Base-by-base conservation (phyloP, 805 yeast species). In the Zygoascus ofunaensis region DNA sequence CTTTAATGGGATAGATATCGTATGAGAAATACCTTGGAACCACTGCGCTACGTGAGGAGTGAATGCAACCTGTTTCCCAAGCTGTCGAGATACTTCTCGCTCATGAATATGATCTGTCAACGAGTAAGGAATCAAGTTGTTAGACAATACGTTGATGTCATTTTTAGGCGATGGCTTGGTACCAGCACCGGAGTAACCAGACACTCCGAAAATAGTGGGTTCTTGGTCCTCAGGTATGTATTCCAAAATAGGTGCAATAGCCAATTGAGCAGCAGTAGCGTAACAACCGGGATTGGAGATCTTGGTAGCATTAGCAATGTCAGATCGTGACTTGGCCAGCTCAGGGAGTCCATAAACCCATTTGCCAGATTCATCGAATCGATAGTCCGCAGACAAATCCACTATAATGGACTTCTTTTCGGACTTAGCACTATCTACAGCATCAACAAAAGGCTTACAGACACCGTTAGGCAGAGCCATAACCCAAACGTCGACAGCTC, bases 381-480 rank as follows among this genome's bases (percentile, higher is more conserved):
- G 75, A 70, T 82, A 90, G 64, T 92, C 99, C 14, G 99, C 98
- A 26, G 95, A 83, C 47, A 92, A 71, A 61, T 92, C 99, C 50
- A 92, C 73, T 47, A 92, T 87, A 58, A 84, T 85, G 28, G 94
- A 82, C 41, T 73, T 69, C 39, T 82, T 77, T 44, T 87, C 92
- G 60, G 51, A 41, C 10, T 48, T 47, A 8, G 55, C 60, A 17
- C 54, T 45, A 30, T 63, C 62, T 28, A 69, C 60, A 8, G 73
- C 70, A 34, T 64, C 65, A 4, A 69, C 73, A 54, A 69, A 68
- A n/a, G 73, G 73, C 59, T 63, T 61, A 59, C 97, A 92, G 33
- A 92, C 96, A 40, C 96, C 97, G 62, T 92, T 92, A 51, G 99
- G 99, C 57, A 92, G 74, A 1, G 98, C 98, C 98, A 94, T 92